Base-by-base conservation (phyloP, 495 filamentous ascomycete genomes). In the Neurospora sp. region DNA sequence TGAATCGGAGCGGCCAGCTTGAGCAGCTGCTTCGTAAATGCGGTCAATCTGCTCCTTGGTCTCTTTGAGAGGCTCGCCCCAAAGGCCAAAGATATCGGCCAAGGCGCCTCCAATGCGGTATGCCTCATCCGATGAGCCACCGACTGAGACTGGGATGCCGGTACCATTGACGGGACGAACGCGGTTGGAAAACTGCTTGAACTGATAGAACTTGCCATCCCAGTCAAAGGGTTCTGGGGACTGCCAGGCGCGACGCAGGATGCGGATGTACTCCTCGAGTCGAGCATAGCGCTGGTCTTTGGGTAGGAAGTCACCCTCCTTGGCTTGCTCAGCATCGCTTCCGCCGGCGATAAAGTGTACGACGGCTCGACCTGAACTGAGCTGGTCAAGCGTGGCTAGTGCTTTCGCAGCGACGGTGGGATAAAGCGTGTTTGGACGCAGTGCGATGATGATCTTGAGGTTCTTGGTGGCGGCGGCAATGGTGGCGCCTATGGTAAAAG, bases 261-360 rank as follows among this genome's bases (percentile, higher is more conserved):
- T 88, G 41, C 77, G 77, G 78, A 88, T 86, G 74, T 87, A 87
- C 39, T 88, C 86, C 72, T 87, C 86, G 8, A 87, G 78, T 0
- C 86, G 83, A 2, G 74, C 84, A 72, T 87, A 88, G 18, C 86
- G 85, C 73, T 87, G 77, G 1, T 86, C 83, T 72, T 88, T 88
- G 77, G 74, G 79, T n/a, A 87, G 78, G 75, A 86, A 88, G 72
- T 88, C 86, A 8, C 86, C 86, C 73, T 87, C 86, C 23, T 77
- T 80, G 10, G 86, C 86, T 72, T 88, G 86, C 60, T 88, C 86
- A 5, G 76, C 82, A 71, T 88, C 86, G 71, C 80, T 86, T 54
- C 86, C 86, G 31, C 86, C 86, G 31, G 86, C 86, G 76, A 88
- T 87, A 72, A 87, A 87, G 74, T 88, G 86, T 69, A 88, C 86